A percentile compares a stretch with the other conserved stretches of the same genome.
These are phyloP conservation scores for Arabidopsis thaliana DNA, from an alignment of 345 rosid species.

Conservation along the genomic window DNA sequence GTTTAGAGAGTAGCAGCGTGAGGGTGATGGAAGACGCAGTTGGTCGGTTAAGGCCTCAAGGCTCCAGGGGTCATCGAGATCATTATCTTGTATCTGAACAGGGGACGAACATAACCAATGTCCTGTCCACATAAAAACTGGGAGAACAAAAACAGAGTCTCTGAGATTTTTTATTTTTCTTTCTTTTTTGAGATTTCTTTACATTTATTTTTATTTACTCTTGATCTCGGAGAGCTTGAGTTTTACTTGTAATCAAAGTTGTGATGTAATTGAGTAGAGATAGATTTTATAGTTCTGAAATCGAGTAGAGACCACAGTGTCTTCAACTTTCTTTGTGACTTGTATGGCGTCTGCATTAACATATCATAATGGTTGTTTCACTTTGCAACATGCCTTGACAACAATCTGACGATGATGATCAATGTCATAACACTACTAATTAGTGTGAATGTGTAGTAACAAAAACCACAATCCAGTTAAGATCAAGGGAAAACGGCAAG, in stretches of 20 bases:
- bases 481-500: conserved; percentile 15
- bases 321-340: conserved; percentile 14
- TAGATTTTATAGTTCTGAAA: conserved; percentile 21
- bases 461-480: conserved; percentile 23
- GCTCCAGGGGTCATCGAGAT: conserved; percentile 46
- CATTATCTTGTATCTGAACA: conserved; percentile 48
- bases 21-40: conserved; percentile 55
- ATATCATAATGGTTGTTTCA: conserved; percentile 19
- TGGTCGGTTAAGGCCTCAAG: conserved; percentile 47
- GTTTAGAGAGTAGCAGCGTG: conserved; percentile 64
- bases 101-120: conserved; percentile 49
- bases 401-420: conserved; percentile 1
- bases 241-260: conserved; percentile 33
- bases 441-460: conserved; percentile 14
- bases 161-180: not conserved
- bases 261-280: conserved; percentile 38
- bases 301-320: conserved; percentile 1
- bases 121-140: conserved; percentile 34
- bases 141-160: conserved; percentile 21
- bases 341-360: conserved; percentile 4
- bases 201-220: not conserved
- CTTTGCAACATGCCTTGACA: conserved; percentile 26
- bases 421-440: conserved; percentile 1
- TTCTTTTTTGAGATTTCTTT: not conserved
- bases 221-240: conserved; percentile 33